A percentile compares a stretch with the other conserved stretches of the same genome.
phyloP scores from a whole-genome alignment of 2,329 filamentous ascomycete species.

The Fonsecaea monophora region DNA sequence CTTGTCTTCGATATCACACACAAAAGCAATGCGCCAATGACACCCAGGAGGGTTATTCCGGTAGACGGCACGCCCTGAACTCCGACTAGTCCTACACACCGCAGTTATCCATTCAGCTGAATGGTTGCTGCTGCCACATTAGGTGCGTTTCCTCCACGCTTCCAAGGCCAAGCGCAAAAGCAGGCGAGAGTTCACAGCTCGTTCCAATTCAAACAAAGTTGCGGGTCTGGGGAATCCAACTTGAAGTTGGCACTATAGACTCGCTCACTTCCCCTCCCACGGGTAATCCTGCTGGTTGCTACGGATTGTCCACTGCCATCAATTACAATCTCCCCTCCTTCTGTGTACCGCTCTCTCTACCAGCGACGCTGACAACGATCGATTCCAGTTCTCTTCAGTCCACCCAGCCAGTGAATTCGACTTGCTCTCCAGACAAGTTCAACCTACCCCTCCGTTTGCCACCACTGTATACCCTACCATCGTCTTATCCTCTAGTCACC shows the following conservation, averaged over 20 bases:
- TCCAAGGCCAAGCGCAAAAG: constrained; percentile 13
- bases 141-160: constrained; percentile 19
- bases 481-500: not conserved
- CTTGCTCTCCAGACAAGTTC: constrained; percentile 1
- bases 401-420: constrained; percentile 1
- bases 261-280: constrained; percentile 14
- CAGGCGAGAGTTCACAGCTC: constrained; percentile 9
- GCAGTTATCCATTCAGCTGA: constrained; percentile 11
- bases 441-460: not conserved
- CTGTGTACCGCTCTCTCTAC: not conserved
- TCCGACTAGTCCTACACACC: constrained; percentile 10
- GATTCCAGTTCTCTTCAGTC: not conserved
- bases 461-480: not conserved
- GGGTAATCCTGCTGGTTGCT: constrained; percentile 5
- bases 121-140: constrained; percentile 17
- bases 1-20: not conserved
- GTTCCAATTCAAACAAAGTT: constrained; percentile 7
- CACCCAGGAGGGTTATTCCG: constrained; percentile 9
- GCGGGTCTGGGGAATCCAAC: constrained; percentile 5
- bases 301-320: not conserved
- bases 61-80: constrained; percentile 9
- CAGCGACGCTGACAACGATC: not conserved
- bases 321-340: constrained; percentile 4
- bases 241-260: constrained; percentile 6
- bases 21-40: constrained; percentile 12